Conservation (phyloP, 1,284 basidiomycete species). For the Ganoderma boninense region DNA sequence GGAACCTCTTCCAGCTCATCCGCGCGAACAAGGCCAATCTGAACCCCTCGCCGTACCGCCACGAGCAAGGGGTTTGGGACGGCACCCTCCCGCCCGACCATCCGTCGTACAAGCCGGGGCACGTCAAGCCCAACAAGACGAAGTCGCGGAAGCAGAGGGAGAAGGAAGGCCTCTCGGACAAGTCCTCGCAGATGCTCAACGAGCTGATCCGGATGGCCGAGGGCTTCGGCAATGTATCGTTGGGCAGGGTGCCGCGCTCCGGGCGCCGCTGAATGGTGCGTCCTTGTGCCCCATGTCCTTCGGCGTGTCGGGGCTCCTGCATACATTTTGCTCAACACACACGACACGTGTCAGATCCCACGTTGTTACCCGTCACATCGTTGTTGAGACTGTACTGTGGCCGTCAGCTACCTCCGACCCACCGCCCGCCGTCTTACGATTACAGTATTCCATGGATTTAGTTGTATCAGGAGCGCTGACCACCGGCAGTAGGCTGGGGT, state of each 20-base stretch:
- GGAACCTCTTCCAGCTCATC: conserved; percentile 51
- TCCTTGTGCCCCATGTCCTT: neutral
- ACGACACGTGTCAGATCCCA: neutral
- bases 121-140: conserved; percentile 5
- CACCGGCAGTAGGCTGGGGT: neutral
- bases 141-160: conserved; percentile 1
- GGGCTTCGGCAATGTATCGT: conserved; percentile 49
- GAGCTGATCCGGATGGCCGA: conserved; percentile 63
- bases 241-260: conserved; percentile 43
- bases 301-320: neutral
- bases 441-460: too few relatives aligned
- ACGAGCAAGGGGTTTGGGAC: conserved; percentile 49
- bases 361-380: neutral
- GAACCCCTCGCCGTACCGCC: conserved; percentile 7
- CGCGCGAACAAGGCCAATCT: conserved; percentile 37
- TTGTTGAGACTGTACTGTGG: neutral
- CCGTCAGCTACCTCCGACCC: neutral
- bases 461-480: neutral
- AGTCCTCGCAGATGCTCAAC: conserved; percentile 48
- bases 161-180: conserved; percentile 28
- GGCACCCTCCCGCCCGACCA: conserved; percentile 43
- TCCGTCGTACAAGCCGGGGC: conserved; percentile 24
- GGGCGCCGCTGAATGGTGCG: neutral
- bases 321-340: neutral
- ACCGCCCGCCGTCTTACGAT: neutral